These are phyloP conservation scores for Tolypocladium album DNA, from an alignment of 2,329 filamentous ascomycete species.

Conservation along the genomic window DNA sequence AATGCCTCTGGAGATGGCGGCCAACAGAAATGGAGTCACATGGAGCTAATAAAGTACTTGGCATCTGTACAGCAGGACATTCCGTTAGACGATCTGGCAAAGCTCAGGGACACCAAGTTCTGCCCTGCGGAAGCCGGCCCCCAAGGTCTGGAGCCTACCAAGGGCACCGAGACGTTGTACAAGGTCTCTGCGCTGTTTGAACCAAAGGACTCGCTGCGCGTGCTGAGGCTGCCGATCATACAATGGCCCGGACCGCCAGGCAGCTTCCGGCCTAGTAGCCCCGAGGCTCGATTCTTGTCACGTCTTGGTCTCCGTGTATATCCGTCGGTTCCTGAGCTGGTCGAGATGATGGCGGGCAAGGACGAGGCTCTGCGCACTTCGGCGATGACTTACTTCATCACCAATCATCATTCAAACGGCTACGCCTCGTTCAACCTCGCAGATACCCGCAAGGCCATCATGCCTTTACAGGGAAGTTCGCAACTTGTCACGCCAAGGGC, in stretches of 20 bases:
- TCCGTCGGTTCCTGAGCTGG: constrained; percentile 63
- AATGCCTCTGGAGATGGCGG: constrained; percentile 41
- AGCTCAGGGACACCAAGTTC: constrained; percentile 66
- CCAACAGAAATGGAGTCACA: constrained; percentile 75
- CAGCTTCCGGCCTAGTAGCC: constrained; percentile 50
- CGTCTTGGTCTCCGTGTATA: constrained; percentile 61
- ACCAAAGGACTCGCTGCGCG: constrained; percentile 59
- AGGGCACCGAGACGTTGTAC: constrained; percentile 46
- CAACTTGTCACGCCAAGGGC: constrained; percentile 61
- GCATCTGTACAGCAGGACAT: constrained; percentile 86
- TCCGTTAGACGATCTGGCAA: constrained; percentile 67
- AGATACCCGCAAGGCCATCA: constrained; percentile 44
- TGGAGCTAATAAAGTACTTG: constrained; percentile 90
- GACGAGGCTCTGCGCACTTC: constrained; percentile 49
- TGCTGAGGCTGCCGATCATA: constrained; percentile 62
- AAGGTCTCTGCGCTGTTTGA: constrained; percentile 73
- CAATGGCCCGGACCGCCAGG: constrained; percentile 66
- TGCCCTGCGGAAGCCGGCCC: constrained; percentile 66
- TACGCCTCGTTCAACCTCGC: constrained; percentile 58
- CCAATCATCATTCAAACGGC: constrained; percentile 65
- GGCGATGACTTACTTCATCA: constrained; percentile 72
- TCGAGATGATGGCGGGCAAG: constrained; percentile 64
- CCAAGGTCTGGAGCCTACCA: constrained; percentile 40
- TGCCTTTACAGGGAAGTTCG: constrained; percentile 63
- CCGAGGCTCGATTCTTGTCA: constrained; percentile 65